These are phyloP conservation scores for Prosopis cineraria DNA, from an alignment of 306 rosid species.

Conservation along the genomic window DNA sequence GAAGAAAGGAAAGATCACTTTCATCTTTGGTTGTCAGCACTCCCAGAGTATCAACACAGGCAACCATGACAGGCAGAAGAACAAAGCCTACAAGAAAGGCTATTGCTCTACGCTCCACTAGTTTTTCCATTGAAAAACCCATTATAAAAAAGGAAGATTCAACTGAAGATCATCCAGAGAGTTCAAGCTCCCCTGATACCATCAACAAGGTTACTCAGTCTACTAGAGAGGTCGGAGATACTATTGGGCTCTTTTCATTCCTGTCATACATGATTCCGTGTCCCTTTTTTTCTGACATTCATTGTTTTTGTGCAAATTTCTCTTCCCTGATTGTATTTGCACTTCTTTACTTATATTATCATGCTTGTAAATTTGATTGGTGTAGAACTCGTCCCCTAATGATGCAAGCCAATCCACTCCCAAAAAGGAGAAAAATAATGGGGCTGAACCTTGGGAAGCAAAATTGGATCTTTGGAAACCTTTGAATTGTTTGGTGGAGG, in stretches of 20 bases:
- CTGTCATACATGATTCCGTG: conserved; percentile 15
- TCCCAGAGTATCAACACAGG: conserved; percentile 79
- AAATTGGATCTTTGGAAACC: conserved; percentile 95
- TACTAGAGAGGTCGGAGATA: conserved; percentile 58
- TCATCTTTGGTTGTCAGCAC: conserved; percentile 90
- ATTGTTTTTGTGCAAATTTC: conserved; percentile 4
- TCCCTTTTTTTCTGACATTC: conserved; percentile 2
- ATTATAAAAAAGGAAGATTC: conserved; percentile 65
- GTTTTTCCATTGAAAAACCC: conserved; percentile 60
- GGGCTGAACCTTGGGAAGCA: conserved; percentile 59
- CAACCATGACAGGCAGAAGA: conserved; percentile 81
- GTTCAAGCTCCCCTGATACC: conserved; percentile 71
- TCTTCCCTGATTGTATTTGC: conserved; percentile 10
- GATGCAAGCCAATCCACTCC: conserved; percentile 56
- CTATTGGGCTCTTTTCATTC: conserved; percentile 20
- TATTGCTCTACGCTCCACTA: conserved; percentile 55
- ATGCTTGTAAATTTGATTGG: conserved; percentile 30
- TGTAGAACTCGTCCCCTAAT: conserved; percentile 63
- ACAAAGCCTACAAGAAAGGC: conserved; percentile 84
- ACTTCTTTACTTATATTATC: conserved; percentile 21
- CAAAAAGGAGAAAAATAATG: conserved; percentile 67
- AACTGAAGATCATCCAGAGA: conserved; percentile 52
- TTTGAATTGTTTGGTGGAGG: conserved; percentile 85
- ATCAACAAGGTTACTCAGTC: conserved; percentile 57
- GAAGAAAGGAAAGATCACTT: conserved; percentile 94